These are phyloP conservation scores for Tuber borchii DNA, from an alignment of 495 filamentous ascomycete species.

Conservation along the genomic window DNA sequence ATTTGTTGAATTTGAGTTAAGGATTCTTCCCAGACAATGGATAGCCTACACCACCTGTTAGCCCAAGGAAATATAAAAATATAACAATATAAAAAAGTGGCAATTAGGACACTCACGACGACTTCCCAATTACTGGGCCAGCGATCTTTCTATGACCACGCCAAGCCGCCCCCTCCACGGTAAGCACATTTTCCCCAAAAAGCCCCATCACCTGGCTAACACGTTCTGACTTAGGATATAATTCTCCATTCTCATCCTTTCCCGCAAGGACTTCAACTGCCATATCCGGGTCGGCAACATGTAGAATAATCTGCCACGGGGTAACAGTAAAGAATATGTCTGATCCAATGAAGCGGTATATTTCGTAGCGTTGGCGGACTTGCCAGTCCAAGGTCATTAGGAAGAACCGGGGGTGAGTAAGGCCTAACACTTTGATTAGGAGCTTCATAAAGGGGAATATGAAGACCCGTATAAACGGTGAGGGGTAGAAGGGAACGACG, in stretches of 20 bases:
- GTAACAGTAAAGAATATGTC: background rate
- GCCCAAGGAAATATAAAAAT: background rate
- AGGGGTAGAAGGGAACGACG: background rate
- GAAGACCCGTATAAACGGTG: background rate
- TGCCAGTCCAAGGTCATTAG: no score
- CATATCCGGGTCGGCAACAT: background rate
- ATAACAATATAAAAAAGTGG: background rate
- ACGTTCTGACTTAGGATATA: background rate
- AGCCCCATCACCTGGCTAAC: background rate
- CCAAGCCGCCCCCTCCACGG: background rate
- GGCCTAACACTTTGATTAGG: background rate
- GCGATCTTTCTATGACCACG: background rate
- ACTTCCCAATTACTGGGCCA: background rate
- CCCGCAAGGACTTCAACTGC: background rate
- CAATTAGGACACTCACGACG: background rate
- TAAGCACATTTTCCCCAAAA: background rate
- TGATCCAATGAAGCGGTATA: background rate
- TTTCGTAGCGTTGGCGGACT: background rate
- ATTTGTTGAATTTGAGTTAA: background rate
- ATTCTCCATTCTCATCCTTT: background rate
- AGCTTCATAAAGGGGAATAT: background rate
- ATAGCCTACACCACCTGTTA: background rate
- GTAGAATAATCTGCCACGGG: background rate
- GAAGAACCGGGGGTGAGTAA: background rate
- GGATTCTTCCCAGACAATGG: background rate